A percentile compares a stretch with the other conserved stretches of the same genome.
These are phyloP conservation scores for Lithospermum erythrorhizon DNA, from an alignment of 257 asterid species.

Conservation along the genomic window DNA sequence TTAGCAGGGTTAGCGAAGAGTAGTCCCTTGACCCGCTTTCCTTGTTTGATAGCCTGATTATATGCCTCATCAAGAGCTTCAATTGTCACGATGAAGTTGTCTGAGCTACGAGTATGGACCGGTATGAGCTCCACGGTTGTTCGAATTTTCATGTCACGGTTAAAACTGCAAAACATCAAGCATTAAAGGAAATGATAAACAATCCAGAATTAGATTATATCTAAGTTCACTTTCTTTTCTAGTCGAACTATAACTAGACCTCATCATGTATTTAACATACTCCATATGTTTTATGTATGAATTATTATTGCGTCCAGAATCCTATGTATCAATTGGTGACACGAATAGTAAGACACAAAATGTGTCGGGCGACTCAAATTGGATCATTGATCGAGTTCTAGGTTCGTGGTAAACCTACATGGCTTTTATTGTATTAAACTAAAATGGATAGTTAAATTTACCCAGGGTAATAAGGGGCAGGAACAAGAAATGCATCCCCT, in stretches of 20 bases:
- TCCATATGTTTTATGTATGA: too few relatives aligned
- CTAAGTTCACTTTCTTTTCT: too few relatives aligned
- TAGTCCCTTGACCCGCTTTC: constrained; percentile 79
- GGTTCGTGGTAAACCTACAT: too few relatives aligned
- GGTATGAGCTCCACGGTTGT: constrained; percentile 87
- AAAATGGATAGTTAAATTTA: constrained; percentile 12
- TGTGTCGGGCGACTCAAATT: too few relatives aligned
- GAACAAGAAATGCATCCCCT: constrained; percentile 90
- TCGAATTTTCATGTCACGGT: constrained; percentile 79
- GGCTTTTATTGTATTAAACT: too few relatives aligned
- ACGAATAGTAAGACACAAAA: too few relatives aligned
- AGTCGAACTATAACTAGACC: too few relatives aligned
- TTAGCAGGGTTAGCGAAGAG: constrained; percentile 86
- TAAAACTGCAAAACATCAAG: constrained; percentile 48
- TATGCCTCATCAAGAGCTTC: constrained; percentile 80
- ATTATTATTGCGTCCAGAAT: too few relatives aligned
- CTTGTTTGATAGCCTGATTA: constrained; percentile 83
- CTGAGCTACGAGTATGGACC: constrained; percentile 83
- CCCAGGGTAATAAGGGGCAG: constrained; percentile 97
- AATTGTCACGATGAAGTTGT: constrained; percentile 56
- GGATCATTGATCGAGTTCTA: too few relatives aligned
- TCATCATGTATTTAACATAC: too few relatives aligned
- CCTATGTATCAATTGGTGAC: too few relatives aligned
- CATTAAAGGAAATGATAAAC: neutral
- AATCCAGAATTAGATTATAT: too few relatives aligned